Evolutionary conservation across 768 basidiomycete genomes (phyloP), one percentile per base, ranked within the genome.

Genomic region (Pluteus cervinus): DNA sequence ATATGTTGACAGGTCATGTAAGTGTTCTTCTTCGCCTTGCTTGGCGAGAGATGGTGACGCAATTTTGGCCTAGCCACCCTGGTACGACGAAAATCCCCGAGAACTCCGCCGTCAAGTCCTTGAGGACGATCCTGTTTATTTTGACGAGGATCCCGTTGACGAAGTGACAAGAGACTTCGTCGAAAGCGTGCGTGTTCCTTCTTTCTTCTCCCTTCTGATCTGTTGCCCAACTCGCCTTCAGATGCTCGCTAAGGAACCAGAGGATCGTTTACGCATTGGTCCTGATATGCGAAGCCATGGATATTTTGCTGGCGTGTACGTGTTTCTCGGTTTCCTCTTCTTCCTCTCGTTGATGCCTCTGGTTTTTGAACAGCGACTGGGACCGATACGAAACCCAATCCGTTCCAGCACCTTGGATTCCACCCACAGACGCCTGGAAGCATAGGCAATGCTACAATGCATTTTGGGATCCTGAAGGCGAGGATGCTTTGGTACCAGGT

Each of bases 1-100:
- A 76, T 26, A 68, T 92, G 35, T 63, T 89, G 28, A 77, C 76
- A 0, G 86, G 85, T 7, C 60, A 69, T 31, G 62, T 61, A 30
- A 38, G 54, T 42, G 6, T 44, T 49, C 28, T 32, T 4, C 17
- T 33, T 31, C 7, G 10, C 28, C 32, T 26, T 8, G 21, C 7
- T 12, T 8, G n/a, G 5, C 18, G 11, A 7, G 14, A 23, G 29
- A 24, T 31, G 18, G 29, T 39, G 11, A 22, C n/a, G n/a, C n/a
- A n/a, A n/a, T 4, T 33, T 35, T 14, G 14, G 24, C 39, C 4
- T 36, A 59, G 57, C 46, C 51, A 6, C 57, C 57, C 7, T 59
- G 48, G 24, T 28, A 32, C 20, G 40, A 23, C 1, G 26, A 29
- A 4, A 29, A n/a, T n/a, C n/a, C n/a, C n/a, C n/a, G n/a, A n/a